These are phyloP conservation scores for Alternaria angustiovoidea DNA, from an alignment of 2,329 filamentous ascomycete species.

Conservation along the genomic window DNA sequence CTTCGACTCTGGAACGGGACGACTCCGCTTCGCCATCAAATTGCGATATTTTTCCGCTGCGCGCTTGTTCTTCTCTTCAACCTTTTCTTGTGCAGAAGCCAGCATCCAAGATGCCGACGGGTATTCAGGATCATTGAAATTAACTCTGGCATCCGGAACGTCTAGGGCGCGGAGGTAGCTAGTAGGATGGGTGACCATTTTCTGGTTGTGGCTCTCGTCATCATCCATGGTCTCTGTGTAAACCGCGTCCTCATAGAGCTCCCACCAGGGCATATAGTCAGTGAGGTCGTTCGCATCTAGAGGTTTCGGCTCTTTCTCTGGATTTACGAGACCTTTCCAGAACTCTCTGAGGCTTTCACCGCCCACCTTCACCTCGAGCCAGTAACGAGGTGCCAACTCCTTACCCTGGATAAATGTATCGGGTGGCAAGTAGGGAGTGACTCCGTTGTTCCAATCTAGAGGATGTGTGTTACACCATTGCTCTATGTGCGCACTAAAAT, in stretches of 20 bases:
- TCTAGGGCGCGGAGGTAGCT: slow-evolving; percentile 25
- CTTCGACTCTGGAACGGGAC: slow-evolving; percentile 18
- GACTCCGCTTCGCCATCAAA: slow-evolving; percentile 36
- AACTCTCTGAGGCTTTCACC: slow-evolving; percentile 31
- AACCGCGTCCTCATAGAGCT: slow-evolving; percentile 28
- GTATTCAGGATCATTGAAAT: slow-evolving; percentile 30
- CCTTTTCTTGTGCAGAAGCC: slow-evolving; percentile 17
- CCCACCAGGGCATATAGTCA: slow-evolving; percentile 42
- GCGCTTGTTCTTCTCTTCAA: slow-evolving; percentile 23
- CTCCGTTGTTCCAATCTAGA: background rate
- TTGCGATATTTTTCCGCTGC: slow-evolving; percentile 15
- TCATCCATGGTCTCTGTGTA: background rate
- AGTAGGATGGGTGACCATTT: background rate
- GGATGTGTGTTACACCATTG: slow-evolving; percentile 39
- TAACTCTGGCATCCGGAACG: slow-evolving; percentile 35
- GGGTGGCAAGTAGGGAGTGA: background rate
- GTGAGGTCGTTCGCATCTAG: slow-evolving; percentile 34
- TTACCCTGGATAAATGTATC: slow-evolving; percentile 12
- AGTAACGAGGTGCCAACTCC: slow-evolving; percentile 42
- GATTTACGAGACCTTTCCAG: slow-evolving; percentile 31
- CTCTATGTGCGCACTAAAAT: slow-evolving; percentile 45
- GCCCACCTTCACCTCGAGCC: slow-evolving; percentile 40
- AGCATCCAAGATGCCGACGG: slow-evolving; percentile 7
- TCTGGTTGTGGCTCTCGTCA: background rate
- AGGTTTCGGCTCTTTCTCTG: slow-evolving; percentile 29